Conservation (phyloP, 1,284 basidiomycete species). For the Cystobasidium sp. region DNA sequence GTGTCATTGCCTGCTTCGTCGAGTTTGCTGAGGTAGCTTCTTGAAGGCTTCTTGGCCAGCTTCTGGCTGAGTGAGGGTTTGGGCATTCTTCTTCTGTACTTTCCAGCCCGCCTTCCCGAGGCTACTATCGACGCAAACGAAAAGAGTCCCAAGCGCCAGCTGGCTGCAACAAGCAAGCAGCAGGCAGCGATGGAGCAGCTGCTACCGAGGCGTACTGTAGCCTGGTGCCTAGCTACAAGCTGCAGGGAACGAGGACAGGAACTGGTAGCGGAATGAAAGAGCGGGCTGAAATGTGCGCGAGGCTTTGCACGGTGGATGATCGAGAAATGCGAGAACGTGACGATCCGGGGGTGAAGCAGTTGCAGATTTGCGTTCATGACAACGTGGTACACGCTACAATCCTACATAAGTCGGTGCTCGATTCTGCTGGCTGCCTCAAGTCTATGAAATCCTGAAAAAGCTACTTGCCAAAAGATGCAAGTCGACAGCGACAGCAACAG, state of each 20-base stretch:
- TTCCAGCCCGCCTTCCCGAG: neutral
- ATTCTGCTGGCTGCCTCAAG: too few species aligned
- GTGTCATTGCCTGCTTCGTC: conserved; percentile 30
- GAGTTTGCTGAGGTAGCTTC: conserved; percentile 41
- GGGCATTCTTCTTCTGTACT: conserved; percentile 13
- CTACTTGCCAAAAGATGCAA: neutral
- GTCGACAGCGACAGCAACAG: neutral
- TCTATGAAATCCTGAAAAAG: too few species aligned
- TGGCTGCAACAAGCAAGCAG: too few species aligned
- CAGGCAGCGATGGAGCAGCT: too few species aligned
- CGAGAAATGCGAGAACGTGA: neutral
- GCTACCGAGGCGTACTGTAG: too few species aligned
- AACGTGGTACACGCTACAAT: too few species aligned
- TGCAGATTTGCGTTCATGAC: too few species aligned
- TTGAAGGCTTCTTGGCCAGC: conserved; percentile 36
- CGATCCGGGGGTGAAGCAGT: neutral
- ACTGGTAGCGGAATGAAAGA: neutral
- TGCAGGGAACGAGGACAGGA: too few species aligned
- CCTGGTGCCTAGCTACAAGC: too few species aligned
- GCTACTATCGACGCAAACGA: neutral
- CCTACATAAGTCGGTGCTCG: too few species aligned
- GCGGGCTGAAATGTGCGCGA: neutral
- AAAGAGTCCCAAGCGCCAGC: too few species aligned
- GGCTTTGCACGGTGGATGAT: neutral
- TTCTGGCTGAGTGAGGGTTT: conserved; percentile 33